Evolutionary conservation across 306 rosid species (phyloP).

Genomic region (Dicorynia guianensis): DNA sequence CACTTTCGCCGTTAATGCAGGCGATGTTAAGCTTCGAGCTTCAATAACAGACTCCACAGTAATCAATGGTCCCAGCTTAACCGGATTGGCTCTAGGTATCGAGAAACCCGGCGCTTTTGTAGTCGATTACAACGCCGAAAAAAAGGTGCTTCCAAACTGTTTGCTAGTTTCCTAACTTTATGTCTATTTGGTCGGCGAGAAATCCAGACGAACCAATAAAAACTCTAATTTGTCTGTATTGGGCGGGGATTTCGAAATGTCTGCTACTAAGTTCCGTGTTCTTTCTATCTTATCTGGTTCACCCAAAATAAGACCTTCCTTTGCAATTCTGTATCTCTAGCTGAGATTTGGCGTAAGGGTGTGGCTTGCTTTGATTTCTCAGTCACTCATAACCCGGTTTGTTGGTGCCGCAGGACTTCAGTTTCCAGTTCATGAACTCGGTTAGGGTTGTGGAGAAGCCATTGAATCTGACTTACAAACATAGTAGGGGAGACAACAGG

Average conservation of each 20-base stretch:
- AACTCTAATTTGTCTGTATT: neutral
- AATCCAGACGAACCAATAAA: too few relatives aligned
- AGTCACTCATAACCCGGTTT: neutral
- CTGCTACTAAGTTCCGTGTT: too few relatives aligned
- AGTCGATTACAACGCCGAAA: conserved; percentile 66
- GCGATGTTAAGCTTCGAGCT: conserved; percentile 61
- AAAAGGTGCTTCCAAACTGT: conserved; percentile 47
- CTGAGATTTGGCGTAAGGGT: neutral
- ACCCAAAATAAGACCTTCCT: neutral
- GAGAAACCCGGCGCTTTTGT: conserved; percentile 71
- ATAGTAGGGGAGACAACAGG: conserved; percentile 54
- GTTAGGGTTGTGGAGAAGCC: conserved; percentile 65
- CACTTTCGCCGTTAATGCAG: conserved; percentile 49
- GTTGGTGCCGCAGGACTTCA: conserved; percentile 54
- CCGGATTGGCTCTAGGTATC: conserved; percentile 60
- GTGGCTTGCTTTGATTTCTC: neutral
- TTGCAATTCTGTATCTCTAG: neutral
- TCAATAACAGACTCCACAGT: conserved; percentile 70
- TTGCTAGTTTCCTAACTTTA: neutral
- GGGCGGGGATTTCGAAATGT: neutral
- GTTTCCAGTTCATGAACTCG: conserved; percentile 71
- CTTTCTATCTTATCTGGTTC: neutral
- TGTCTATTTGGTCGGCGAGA: neutral
- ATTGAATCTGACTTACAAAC: conserved; percentile 67
- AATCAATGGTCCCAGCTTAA: conserved; percentile 58